These are phyloP conservation scores for Pythium utonaiense DNA, from an alignment of 352 stramenopile species.

Conservation along the genomic window DNA sequence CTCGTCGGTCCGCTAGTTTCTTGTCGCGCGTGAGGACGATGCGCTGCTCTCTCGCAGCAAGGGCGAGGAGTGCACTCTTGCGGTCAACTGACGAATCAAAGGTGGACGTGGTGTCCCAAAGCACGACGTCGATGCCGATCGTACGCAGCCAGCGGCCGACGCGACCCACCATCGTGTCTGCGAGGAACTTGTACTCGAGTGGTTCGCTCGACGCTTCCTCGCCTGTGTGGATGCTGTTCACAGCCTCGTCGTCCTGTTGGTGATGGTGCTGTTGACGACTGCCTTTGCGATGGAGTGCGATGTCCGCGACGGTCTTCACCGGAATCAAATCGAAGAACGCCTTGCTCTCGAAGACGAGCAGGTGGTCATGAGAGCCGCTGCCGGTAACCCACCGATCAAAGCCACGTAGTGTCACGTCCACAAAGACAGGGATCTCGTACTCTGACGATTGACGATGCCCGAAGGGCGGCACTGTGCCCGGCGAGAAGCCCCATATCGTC, in stretches of 20 bases:
- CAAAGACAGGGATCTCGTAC: slow-evolving; percentile 33
- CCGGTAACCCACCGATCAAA: slow-evolving; percentile 41
- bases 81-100: slow-evolving; percentile 34
- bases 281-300: slow-evolving; percentile 28
- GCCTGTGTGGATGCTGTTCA: not conserved
- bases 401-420: slow-evolving; percentile 31
- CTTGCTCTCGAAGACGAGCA: slow-evolving; percentile 37
- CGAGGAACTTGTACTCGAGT: slow-evolving; percentile 58
- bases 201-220: not conserved
- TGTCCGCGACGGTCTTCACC: slow-evolving; percentile 32
- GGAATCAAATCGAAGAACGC: slow-evolving; percentile 44
- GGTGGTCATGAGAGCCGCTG: slow-evolving; percentile 39
- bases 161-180: slow-evolving; percentile 70
- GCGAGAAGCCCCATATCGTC: slow-evolving; percentile 56
- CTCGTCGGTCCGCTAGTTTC: slow-evolving; percentile 58
- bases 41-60: slow-evolving; percentile 57
- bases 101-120: slow-evolving; percentile 43
- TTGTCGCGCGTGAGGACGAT: slow-evolving; percentile 76
- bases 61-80: slow-evolving; percentile 40
- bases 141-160: slow-evolving; percentile 76
- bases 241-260: not conserved
- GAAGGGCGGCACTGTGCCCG: slow-evolving; percentile 63
- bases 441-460: slow-evolving; percentile 24
- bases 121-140: slow-evolving; percentile 70
- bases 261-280: not conserved